Evolutionary conservation across 805 yeast species (phyloP).

Genomic region (Kodamaea laetipori): DNA sequence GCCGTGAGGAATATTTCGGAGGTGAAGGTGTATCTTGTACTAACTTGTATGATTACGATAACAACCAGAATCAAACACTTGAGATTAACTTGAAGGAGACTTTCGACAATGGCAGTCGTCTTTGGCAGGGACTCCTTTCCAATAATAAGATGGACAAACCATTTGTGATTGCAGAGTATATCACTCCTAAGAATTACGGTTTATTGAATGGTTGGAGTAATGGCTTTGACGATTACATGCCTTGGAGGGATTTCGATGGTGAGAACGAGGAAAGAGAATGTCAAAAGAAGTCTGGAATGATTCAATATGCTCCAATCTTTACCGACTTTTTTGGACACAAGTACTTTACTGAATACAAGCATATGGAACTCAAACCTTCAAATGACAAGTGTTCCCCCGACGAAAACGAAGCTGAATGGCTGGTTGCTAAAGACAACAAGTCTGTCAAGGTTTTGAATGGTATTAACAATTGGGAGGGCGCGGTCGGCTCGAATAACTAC

Average conservation of each 20-base stretch:
- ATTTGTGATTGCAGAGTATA: neutral
- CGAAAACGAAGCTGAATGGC: neutral
- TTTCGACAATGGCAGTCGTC: slow-evolving; percentile 2
- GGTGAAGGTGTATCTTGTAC: slow-evolving; percentile 11
- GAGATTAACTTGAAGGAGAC: slow-evolving; percentile 1
- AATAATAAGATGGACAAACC: neutral
- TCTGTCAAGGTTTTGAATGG: neutral
- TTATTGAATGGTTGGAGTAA: neutral
- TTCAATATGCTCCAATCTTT: slow-evolving; percentile 6
- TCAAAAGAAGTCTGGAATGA: neutral
- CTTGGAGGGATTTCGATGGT: neutral
- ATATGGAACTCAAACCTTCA: neutral
- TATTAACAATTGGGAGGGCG: neutral
- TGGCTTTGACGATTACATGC: neutral
- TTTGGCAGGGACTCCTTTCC: slow-evolving; percentile 4
- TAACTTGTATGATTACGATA: neutral
- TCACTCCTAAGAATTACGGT: neutral
- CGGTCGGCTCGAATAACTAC: too few relatives aligned
- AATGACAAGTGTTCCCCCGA: neutral
- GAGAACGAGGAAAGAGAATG: neutral
- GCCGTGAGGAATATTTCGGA: slow-evolving; percentile 11
- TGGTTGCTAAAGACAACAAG: neutral
- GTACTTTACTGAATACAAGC: neutral
- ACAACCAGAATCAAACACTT: neutral
- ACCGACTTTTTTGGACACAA: neutral